A percentile compares a stretch with the other conserved stretches of the same genome.
These are phyloP conservation scores for Pseudomassariella vexata DNA, from an alignment of 2,329 filamentous ascomycete species.

Conservation along the genomic window DNA sequence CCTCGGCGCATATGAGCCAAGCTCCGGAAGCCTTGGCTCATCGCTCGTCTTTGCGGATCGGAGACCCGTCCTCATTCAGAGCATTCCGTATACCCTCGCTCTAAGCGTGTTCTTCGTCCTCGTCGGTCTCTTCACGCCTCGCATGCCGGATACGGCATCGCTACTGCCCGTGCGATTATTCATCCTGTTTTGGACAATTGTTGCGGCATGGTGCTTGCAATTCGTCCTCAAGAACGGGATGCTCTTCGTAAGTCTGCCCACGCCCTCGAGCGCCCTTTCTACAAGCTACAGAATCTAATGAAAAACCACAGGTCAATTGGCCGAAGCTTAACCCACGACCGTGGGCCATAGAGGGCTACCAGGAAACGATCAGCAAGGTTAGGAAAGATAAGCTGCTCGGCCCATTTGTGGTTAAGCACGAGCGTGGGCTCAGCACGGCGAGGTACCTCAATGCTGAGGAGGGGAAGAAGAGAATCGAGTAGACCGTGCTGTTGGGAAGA, in stretches of 20 bases:
- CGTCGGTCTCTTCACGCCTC: constrained; percentile 66
- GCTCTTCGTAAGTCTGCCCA: constrained; percentile 71
- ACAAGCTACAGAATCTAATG: constrained; percentile 12
- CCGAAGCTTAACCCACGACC: constrained; percentile 88
- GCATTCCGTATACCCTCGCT: constrained; percentile 85
- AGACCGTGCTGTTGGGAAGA: constrained; percentile 16
- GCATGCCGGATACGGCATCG: constrained; percentile 64
- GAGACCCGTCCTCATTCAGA: constrained; percentile 80
- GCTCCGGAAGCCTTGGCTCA: constrained; percentile 63
- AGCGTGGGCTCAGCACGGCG: constrained; percentile 77
- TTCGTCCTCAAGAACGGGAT: constrained; percentile 85
- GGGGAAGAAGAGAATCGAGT: constrained; percentile 97
- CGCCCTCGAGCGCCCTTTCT: background rate
- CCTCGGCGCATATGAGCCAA: constrained; percentile 77
- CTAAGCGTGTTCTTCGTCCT: constrained; percentile 81
- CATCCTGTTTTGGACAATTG: constrained; percentile 67
- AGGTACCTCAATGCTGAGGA: constrained; percentile 84
- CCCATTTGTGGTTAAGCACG: constrained; percentile 65
- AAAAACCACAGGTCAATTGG: constrained; percentile 78
- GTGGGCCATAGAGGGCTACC: constrained; percentile 81
- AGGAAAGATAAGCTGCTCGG: constrained; percentile 79
- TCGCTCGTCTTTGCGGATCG: constrained; percentile 76
- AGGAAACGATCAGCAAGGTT: constrained; percentile 78
- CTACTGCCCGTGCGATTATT: constrained; percentile 81
- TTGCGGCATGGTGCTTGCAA: constrained; percentile 64